Base-by-base conservation (phyloP, 768 basidiomycete genomes). In the Mycena capillaripes region DNA sequence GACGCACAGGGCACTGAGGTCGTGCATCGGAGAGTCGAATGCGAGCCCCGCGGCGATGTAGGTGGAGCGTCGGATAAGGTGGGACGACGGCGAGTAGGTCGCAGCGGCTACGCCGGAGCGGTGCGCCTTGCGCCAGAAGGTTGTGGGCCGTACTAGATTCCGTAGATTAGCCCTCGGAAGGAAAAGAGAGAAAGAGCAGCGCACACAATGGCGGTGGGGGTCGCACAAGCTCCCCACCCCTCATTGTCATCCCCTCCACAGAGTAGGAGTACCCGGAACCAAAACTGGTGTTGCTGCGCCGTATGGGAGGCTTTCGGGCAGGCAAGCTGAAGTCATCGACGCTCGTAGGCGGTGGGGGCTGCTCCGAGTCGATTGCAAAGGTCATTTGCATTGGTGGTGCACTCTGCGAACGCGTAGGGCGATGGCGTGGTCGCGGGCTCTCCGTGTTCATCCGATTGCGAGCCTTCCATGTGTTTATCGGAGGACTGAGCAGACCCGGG, bases 41-140 rank as follows among this genome's bases (percentile, higher is more conserved):
- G 86, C 77, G 64, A 95, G 89, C 8, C 94, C 93, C 14, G 93
- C 93, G 32, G 93, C 94, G 72, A 95, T 88, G 77, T 93, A 94
- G 2, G 93, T 94, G 6, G 92, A 91, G 7, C 93, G 90, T 44
- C 94, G 92, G 56, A 95, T 87, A 68, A 93, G 89, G 78, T 93
- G 90, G 0, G 89, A 89, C 0, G 92, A 88, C 0, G 93, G 93
- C 8, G 94, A 93, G 78, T 93, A 94, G 0, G 89, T 91, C 8
- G 92, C 88, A 5, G 86, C 88, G 55, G 92, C 86, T 1, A 95
- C 92, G 19, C 93, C 94, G 23, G 92, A 93, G 17, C 91, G 89
- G 34, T 83, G 87, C 2, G 92, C 93, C 73, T 90, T 91, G 36
- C 92, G 87, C 94, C 94, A 95, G 79, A 95, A 94, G 0, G 94